Evolutionary conservation across 2,329 filamentous ascomycete genomes (phyloP), one percentile per base, ranked within the genome.

Genomic region (Dothistroma septosporum): DNA sequence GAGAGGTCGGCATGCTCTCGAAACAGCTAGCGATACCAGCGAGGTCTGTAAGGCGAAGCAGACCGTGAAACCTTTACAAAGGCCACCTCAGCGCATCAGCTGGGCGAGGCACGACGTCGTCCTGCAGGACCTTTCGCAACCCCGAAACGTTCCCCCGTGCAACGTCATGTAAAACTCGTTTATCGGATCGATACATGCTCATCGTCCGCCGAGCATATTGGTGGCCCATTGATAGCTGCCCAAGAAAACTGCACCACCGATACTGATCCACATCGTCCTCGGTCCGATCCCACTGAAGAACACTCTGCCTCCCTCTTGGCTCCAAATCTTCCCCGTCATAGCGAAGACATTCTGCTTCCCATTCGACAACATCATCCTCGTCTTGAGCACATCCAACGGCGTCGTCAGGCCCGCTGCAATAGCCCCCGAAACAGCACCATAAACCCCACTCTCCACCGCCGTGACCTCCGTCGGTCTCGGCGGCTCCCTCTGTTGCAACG

Each of bases 311-410:
- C 90, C 89, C 63, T 86, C 83, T 58, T 87, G 82, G 53, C 76
- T 78, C 71, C 87, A 78, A 60, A 97, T 89, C 21, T 81, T 78
- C 56, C 78, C 79, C 64, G 93, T 79, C 62, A 96, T 80, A 4
- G 76, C 74, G 35, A 78, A 74, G 64, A 86, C 82, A 12, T 80
- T 83, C 73, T 84, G 84, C 68, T 80, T 85, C 79, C 87, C 85
- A 70, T 85, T 83, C 14, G 90, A 88, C 68, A 99, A 80, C 94
- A 99, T 99, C 76, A 97, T 88, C 65, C 94, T 82, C 66, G 94
- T 99, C 85, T 99, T 99, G 67, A 99, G 81, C 64, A 99, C 94
- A 77, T 99, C 94, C 64, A 99, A 78, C 44, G 94, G 94, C 56
- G 94, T 99, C 24, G 94, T 99, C 61, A 93, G 74, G 0, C 85